A percentile compares a stretch with the other conserved stretches of the same genome.
Evolutionary conservation across 2,329 filamentous ascomycete species (phyloP).

Genomic region (Pseudogymnoascus sp.): DNA sequence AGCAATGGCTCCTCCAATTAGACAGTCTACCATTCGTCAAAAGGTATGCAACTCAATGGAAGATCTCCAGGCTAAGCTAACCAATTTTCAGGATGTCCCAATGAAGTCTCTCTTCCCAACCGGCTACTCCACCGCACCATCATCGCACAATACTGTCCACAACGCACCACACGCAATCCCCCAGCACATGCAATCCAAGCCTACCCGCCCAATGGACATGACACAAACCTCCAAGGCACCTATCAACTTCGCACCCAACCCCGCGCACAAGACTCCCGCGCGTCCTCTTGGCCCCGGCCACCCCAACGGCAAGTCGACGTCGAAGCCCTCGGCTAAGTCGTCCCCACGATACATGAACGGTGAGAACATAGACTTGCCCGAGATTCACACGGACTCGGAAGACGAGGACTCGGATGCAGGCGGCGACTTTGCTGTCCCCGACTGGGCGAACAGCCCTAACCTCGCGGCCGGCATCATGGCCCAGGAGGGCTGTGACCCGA

Average conservation of each 20-base stretch:
- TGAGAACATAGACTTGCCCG: slow-evolving; percentile 83
- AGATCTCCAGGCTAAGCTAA: slow-evolving; percentile 56
- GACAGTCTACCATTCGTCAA: slow-evolving; percentile 61
- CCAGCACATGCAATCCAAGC: slow-evolving; percentile 54
- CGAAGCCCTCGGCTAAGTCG: slow-evolving; percentile 56
- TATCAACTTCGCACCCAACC: slow-evolving; percentile 76
- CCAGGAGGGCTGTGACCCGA: slow-evolving; percentile 81
- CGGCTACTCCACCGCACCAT: slow-evolving; percentile 44
- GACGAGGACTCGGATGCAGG: slow-evolving; percentile 66
- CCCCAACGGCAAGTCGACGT: slow-evolving; percentile 43
- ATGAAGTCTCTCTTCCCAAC: slow-evolving; percentile 53
- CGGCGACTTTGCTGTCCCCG: slow-evolving; percentile 56
- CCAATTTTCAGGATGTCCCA: slow-evolving; percentile 46
- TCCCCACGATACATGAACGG: slow-evolving; percentile 84
- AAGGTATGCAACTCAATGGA: slow-evolving; percentile 23
- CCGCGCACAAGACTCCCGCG: slow-evolving; percentile 63
- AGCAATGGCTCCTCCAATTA: slow-evolving; percentile 76
- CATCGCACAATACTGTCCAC: slow-evolving; percentile 39
- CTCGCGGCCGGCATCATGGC: slow-evolving; percentile 66
- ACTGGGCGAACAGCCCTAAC: slow-evolving; percentile 85
- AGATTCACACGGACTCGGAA: slow-evolving; percentile 92
- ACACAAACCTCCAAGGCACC: slow-evolving; percentile 80
- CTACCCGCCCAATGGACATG: slow-evolving; percentile 69
- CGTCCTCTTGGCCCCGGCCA: slow-evolving; percentile 41
- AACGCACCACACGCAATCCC: slow-evolving; percentile 60